These are phyloP conservation scores for Naematelia aurantialba DNA, from an alignment of 768 basidiomycete genomes.

Conservation along the genomic window DNA sequence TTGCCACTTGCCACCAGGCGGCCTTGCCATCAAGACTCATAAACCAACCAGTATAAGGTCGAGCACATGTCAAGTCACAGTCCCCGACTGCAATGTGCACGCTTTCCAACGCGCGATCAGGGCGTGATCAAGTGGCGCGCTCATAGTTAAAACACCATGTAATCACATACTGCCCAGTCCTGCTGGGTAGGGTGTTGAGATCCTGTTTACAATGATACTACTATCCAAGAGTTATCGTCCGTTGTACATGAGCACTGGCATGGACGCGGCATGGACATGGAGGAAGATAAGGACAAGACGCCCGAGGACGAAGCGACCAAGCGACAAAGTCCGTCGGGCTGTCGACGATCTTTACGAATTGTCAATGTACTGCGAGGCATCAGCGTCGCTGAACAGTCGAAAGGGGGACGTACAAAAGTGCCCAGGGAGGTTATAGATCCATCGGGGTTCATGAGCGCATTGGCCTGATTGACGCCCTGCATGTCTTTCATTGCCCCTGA, in stretches of 20 bases:
- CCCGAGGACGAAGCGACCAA: too few relatives aligned
- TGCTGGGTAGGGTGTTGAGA: not conserved
- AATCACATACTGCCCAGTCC: not conserved
- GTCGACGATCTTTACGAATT: not conserved
- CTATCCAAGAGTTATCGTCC: too few relatives aligned
- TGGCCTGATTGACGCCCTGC: conserved; percentile 49
- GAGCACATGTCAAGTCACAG: too few relatives aligned
- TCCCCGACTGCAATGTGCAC: too few relatives aligned
- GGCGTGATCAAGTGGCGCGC: not conserved
- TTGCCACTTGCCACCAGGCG: too few relatives aligned
- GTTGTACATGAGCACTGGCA: too few relatives aligned
- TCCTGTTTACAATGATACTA: not conserved
- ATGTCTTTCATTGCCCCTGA: conserved; percentile 42
- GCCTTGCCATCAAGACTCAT: too few relatives aligned
- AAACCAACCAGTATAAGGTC: too few relatives aligned
- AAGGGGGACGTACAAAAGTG: conserved; percentile 6
- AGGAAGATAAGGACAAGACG: too few relatives aligned
- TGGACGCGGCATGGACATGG: too few relatives aligned
- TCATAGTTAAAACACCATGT: not conserved
- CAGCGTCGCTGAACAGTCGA: not conserved
- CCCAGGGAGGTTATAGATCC: conserved; percentile 47
- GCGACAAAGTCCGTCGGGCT: too few relatives aligned
- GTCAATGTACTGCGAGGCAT: not conserved
- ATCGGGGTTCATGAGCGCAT: conserved; percentile 47
- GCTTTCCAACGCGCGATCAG: not conserved